Base-by-base conservation (phyloP, 2,329 filamentous ascomycete genomes). In the Blastomyces silverae region DNA sequence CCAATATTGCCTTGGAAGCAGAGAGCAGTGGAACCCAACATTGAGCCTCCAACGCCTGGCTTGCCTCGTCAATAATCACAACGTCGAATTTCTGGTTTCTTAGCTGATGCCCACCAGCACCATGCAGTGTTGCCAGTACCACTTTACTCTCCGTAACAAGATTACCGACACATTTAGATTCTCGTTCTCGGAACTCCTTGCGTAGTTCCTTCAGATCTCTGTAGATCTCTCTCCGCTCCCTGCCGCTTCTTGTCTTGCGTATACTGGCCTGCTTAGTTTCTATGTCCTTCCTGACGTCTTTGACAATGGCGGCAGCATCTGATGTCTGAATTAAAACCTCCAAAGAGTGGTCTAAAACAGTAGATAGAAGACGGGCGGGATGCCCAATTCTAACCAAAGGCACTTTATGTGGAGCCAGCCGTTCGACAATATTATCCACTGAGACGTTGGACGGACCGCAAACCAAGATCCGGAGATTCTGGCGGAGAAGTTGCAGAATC, bases 391-490 rank as follows among this genome's bases (percentile, higher is more conserved):
- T 89, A 46, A 97, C 84, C 71, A 97, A 91, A 0, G 91, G 89
- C 0, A 97, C 83, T 72, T 91, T 92, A 75, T 92, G 89, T 0
- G 90, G 87, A 1, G 92, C 86, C 1, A 97, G 84, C 8, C 94
- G 87, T 77, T 99, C 94, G 10, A 97, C 92, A 65, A 99, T 96
- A 73, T 99, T 99, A 82, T 99, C 94, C 0, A 99, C 94, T 0
- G 91, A 94, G 70, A 99, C 92, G 74, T 99, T 99, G 39, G 91
- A 96, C 0, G 94, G 94, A 0, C 93, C 94, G 72, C 94, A 97
- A n/a, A 97, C 93, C 1, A 97, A 82, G 13, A 97, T 82, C 1
- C 92, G 86, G 63, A 88, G 83, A 44, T 87, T 84, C 31, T 85
- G 85, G 73, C 87, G 88, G 64, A 95, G 81, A 70, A 97, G 80